Base-by-base conservation (phyloP, 2,329 filamentous ascomycete species). In the Coniochaeta prunicola region DNA sequence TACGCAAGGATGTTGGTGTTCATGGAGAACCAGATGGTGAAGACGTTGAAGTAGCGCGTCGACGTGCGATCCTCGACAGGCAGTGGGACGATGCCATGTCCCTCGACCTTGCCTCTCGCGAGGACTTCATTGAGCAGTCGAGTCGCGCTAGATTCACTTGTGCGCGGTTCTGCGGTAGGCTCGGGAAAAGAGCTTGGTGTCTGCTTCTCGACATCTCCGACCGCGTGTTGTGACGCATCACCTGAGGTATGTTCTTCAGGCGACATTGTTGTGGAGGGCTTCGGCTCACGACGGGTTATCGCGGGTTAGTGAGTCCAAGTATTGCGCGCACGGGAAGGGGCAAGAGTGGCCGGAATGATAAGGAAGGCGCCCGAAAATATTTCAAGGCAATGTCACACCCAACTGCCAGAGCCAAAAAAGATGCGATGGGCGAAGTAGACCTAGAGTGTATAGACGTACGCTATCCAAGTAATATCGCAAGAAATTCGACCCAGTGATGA, bases 21-120 rank as follows among this genome's bases (percentile, higher is more conserved):
- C 64, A 79, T 76, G 50, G 74, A 78, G 58, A 72, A 77, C 77
- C 78, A 80, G 7, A 80, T 63, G 2, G 77, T 79, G 30, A 80
- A 80, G 34, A 77, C 71, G 38, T 76, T 79, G 64, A 74, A 70
- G 60, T 75, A 76, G 28, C 70, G 68, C 4, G 68, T 74, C 33
- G 72, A 70, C 0, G 68, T 76, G 40, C 77, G 71, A 56, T 78
- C 70, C 59, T 76, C 71, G 7, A 73, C 40, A 1, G 76, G 72
- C 28, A 78, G 70, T 1, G 78, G 78, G 21, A 74, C 70, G 38
- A 77, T 75, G 50, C 77, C 76, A 59, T 72, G 71, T 56, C 74
- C 68, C 66, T 80, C 77, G 15, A 79, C 74, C n/a, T 73, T 63
- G 21, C 66, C 67, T 33, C 61, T 58, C 2, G n/a, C 34, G 53